Evolutionary conservation across 805 yeast genomes (phyloP).

Genomic region (Yamadazyma nakazawae): DNA sequence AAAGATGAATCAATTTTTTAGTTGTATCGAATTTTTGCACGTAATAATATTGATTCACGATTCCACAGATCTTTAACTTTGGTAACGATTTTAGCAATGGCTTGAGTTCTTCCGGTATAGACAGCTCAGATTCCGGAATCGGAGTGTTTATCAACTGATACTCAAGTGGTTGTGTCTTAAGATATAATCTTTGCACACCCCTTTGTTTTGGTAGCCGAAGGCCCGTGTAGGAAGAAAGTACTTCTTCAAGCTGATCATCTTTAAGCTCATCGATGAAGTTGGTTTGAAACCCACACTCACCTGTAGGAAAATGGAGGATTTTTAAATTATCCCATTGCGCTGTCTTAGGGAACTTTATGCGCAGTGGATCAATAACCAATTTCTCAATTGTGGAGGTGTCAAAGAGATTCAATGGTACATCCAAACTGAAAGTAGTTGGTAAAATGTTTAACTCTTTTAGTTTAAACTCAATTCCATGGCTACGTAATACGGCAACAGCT

Average conservation of each 20-base stretch:
- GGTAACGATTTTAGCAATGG: not conserved
- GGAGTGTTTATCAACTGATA: not conserved
- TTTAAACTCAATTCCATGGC: not conserved
- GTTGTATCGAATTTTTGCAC: not conserved
- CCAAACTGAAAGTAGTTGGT: not conserved
- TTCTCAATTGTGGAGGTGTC: not conserved
- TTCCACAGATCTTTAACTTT: not conserved
- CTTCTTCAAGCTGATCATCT: not conserved
- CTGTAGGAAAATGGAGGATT: not conserved
- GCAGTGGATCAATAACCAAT: not conserved
- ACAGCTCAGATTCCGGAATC: not conserved
- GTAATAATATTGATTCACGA: not conserved
- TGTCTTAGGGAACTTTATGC: not conserved
- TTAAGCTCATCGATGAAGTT: not conserved
- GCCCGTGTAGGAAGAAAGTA: not conserved
- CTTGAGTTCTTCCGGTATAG: not conserved
- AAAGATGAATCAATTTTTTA: not conserved
- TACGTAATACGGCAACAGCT: not conserved
- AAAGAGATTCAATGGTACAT: not conserved
- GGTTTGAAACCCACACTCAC: not conserved
- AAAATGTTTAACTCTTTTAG: not conserved
- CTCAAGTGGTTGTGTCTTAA: not conserved
- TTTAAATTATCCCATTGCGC: not conserved
- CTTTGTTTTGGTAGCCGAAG: not conserved
- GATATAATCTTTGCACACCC: not conserved